A percentile compares a stretch with the other conserved stretches of the same genome.
Conservation (phyloP, 331 rosid genomes). For the Erythrophleum ivorense region DNA sequence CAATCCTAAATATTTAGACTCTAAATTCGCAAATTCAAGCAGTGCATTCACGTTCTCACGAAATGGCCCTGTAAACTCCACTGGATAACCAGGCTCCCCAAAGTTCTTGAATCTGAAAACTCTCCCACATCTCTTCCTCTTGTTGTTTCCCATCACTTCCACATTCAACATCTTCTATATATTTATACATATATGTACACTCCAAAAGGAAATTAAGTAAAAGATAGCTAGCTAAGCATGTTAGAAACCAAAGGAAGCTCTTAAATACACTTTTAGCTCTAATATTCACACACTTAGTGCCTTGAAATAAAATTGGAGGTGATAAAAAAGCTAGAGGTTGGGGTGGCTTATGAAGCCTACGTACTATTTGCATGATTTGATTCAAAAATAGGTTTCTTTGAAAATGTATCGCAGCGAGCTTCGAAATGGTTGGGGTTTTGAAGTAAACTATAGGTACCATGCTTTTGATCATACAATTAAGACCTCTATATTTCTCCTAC, state of each 20-base stretch:
- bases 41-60: constrained; percentile 70
- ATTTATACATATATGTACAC: too few relatives aligned
- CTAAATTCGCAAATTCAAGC: constrained; percentile 73
- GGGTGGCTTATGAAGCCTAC: constrained; percentile 38
- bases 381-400: constrained; percentile 52
- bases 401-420: constrained; percentile 52
- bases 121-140: constrained; percentile 80
- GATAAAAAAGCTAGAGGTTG: constrained; percentile 46
- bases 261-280: constrained; percentile 18
- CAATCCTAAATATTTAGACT: constrained; percentile 45
- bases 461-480: constrained; percentile 43
- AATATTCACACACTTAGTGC: constrained; percentile 60
- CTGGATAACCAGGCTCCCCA: constrained; percentile 75
- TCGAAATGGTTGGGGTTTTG: constrained; percentile 54
- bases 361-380: constrained; percentile 65
- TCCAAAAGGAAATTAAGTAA: neutral
- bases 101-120: constrained; percentile 79
- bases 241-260: constrained; percentile 7
- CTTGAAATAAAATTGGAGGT: constrained; percentile 58
- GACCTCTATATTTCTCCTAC: constrained; percentile 46
- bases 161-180: constrained; percentile 55
- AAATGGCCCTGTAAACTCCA: constrained; percentile 58
- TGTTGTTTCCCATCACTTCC: constrained; percentile 65
- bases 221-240: neutral
- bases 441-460: constrained; percentile 63